Conservation (phyloP, 345 rosid genomes). For the Brassica nigra region DNA sequence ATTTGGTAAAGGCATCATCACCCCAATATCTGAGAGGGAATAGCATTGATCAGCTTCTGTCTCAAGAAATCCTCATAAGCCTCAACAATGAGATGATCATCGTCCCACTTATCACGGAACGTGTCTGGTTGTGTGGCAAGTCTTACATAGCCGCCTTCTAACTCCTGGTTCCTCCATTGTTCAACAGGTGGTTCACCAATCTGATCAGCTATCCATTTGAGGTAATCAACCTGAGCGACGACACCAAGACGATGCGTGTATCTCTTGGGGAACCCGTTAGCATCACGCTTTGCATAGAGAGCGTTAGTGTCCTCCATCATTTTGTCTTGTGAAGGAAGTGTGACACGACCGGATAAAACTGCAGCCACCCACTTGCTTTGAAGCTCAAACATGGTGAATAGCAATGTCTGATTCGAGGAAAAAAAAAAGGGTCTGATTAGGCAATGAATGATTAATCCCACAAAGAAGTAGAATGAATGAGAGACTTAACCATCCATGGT, state of each 20-base stretch:
- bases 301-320: constrained; percentile 47
- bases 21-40: not conserved
- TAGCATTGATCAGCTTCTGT: constrained; percentile 20
- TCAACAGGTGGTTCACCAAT: constrained; percentile 42
- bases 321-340: constrained; percentile 32
- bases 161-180: constrained; percentile 58
- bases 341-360: constrained; percentile 32
- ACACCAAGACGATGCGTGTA: constrained; percentile 56
- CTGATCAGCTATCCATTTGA: constrained; percentile 63
- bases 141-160: not conserved
- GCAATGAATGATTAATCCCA: not conserved
- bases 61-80: constrained; percentile 53
- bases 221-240: constrained; percentile 35
- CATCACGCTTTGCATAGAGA: constrained; percentile 56
- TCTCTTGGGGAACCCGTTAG: constrained; percentile 59
- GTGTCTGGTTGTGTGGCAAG: constrained; percentile 35
- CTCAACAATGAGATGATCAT: constrained; percentile 47
- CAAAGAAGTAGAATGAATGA: not conserved
- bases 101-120: constrained; percentile 72
- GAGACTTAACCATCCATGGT: constrained; percentile 68
- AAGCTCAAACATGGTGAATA: constrained; percentile 36
- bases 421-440: not conserved
- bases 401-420: constrained; percentile 4
- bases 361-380: constrained; percentile 48
- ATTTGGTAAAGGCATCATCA: not conserved